phyloP scores from a whole-genome alignment of 2,329 filamentous ascomycete genomes.

The Ceratocystiopsis brevicomis region DNA sequence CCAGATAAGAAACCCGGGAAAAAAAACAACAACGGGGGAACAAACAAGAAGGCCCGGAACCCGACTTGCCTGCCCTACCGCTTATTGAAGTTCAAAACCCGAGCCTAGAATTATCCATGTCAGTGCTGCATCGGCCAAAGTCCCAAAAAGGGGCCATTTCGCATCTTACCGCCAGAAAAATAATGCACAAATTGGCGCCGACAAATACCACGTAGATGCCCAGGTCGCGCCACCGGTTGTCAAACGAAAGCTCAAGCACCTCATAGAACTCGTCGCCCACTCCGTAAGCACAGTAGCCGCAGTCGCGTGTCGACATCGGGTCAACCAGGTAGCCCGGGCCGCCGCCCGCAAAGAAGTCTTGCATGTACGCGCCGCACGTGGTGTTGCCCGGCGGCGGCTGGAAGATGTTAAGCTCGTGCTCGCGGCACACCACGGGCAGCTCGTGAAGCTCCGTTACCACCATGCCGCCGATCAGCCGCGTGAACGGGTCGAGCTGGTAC shows the following conservation, averaged over 20 bases:
- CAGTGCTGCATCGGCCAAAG: neutral
- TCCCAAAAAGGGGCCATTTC: too few relatives aligned
- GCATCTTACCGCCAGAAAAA: conserved; percentile 31
- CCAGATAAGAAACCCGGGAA: neutral
- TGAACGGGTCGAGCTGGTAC: conserved; percentile 70
- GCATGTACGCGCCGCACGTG: conserved; percentile 61
- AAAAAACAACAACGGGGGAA: neutral
- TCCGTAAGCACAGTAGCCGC: conserved; percentile 67
- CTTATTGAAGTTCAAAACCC: conserved; percentile 35
- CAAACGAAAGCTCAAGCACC: conserved; percentile 46
- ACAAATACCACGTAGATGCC: conserved; percentile 64
- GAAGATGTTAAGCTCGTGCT: conserved; percentile 48
- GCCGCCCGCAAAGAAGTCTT: conserved; percentile 46
- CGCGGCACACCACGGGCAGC: conserved; percentile 39
- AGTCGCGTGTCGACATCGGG: conserved; percentile 41
- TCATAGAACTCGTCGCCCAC: conserved; percentile 65
- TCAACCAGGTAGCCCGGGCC: conserved; percentile 53
- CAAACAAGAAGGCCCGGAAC: neutral
- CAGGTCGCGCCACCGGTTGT: conserved; percentile 59
- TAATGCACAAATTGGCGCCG: conserved; percentile 52
- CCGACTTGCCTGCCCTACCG: conserved; percentile 9
- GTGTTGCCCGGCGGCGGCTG: conserved; percentile 45
- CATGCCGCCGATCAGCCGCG: conserved; percentile 61
- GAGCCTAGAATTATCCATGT: conserved; percentile 18
- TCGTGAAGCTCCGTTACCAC: conserved; percentile 59